Percentiles rank a stretch among this genome's conserved stretches.
phyloP scores from a whole-genome alignment of 2,329 filamentous ascomycete species.

The Botrytis paeoniae region DNA sequence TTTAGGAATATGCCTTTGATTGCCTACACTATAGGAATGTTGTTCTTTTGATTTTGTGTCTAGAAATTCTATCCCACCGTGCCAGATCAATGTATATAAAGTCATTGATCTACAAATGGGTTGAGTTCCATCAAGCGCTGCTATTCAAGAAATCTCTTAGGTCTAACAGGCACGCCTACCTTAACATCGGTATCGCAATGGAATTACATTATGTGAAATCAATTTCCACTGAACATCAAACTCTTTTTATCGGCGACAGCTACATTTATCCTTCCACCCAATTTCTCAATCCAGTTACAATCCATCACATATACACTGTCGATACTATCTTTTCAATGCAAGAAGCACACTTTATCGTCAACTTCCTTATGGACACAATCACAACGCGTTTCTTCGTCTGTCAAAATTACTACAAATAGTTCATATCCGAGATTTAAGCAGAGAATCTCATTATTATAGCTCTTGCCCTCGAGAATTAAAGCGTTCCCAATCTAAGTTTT shows the following conservation, averaged over 20 bases:
- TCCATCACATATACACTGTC: background rate
- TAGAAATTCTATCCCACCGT: background rate
- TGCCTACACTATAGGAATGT: too few species aligned
- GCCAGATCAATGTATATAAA: background rate
- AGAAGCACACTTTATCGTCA: background rate
- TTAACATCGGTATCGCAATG: background rate
- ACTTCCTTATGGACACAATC: background rate
- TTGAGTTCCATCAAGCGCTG: background rate
- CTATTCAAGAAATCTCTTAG: accelerated
- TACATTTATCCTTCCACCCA: background rate
- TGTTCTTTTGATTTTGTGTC: background rate
- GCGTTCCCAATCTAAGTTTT: background rate
- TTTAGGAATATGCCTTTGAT: background rate
- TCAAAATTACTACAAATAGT: background rate
- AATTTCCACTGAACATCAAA: background rate
- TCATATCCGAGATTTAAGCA: background rate
- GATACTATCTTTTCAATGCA: background rate
- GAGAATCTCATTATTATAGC: accelerated
- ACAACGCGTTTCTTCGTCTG: background rate
- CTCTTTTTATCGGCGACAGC: background rate
- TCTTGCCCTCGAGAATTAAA: accelerated
- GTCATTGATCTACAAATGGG: background rate
- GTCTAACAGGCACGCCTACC: accelerated
- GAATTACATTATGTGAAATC: background rate
- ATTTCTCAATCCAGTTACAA: accelerated